Percentiles rank a stretch among this genome's conserved stretches.
Evolutionary conservation across 345 rosid genomes (phyloP).

Genomic region (Moringa oleifera): DNA sequence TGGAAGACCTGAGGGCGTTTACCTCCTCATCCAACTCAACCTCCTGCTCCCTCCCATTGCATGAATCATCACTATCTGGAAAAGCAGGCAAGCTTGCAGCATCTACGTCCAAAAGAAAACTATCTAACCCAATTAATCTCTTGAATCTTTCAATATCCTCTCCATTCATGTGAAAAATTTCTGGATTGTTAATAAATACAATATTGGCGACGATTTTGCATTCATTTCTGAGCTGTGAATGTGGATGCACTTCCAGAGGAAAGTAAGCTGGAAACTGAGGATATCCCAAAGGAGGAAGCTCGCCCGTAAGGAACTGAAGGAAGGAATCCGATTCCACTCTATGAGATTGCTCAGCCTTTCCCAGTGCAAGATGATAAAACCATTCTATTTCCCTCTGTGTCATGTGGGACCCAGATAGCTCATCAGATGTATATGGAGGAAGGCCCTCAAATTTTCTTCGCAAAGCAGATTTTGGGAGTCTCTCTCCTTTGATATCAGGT

Average conservation of each 20-base stretch:
- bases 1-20: conserved; percentile 1
- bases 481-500: conserved; percentile 24
- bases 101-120: conserved; percentile 26
- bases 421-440: conserved; percentile 16
- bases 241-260: conserved; percentile 27
- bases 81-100: neutral
- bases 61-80: conserved; percentile 1
- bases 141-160: conserved; percentile 32
- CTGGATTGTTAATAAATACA: conserved; percentile 30
- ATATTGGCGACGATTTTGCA: conserved; percentile 25
- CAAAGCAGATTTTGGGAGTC: conserved; percentile 24
- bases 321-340: conserved; percentile 5
- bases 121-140: conserved; percentile 25
- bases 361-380: conserved; percentile 28
- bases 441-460: conserved; percentile 25
- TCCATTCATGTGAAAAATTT: conserved; percentile 24
- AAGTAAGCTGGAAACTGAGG: conserved; percentile 29
- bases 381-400: conserved; percentile 27
- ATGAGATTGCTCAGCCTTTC: conserved; percentile 28
- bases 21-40: neutral
- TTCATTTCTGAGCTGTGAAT: conserved; percentile 13
- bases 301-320: no score
- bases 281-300: neutral
- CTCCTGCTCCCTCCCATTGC: conserved; percentile 10
- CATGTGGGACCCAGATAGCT: conserved; percentile 30